Evolutionary conservation across 2,329 filamentous ascomycete species (phyloP).

Genomic region (Fusarium subtropicale): DNA sequence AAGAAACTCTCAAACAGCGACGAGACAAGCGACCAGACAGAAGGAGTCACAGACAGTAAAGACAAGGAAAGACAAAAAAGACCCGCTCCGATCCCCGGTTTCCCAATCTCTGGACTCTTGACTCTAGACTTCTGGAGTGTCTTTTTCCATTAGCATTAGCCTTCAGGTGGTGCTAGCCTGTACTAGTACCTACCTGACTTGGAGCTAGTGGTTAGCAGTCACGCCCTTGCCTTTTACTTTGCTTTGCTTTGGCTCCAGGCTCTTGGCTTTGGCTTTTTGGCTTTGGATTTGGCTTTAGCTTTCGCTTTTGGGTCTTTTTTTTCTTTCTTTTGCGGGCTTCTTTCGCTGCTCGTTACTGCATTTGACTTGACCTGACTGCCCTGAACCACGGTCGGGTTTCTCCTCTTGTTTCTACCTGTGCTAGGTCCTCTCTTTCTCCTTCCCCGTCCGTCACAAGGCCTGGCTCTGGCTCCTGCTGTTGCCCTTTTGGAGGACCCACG

Average conservation of each 20-base stretch:
- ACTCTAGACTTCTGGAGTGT: too few species aligned
- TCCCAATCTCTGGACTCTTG: slow-evolving; percentile 10
- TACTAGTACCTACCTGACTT: slow-evolving; percentile 18
- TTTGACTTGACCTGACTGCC: background rate
- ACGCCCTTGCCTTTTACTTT: slow-evolving; percentile 27
- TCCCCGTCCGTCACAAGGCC: background rate
- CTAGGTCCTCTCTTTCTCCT: background rate
- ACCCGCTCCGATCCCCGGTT: slow-evolving; percentile 37
- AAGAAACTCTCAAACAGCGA: slow-evolving; percentile 4
- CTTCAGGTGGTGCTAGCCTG: slow-evolving; percentile 12
- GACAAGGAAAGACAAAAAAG: slow-evolving; percentile 11
- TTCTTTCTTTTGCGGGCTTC: background rate
- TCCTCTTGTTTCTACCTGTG: background rate
- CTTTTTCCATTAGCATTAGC: background rate
- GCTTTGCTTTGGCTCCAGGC: background rate
- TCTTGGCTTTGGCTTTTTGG: background rate
- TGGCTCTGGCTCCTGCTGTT: background rate
- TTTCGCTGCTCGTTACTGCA: background rate
- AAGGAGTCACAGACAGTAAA: slow-evolving; percentile 30
- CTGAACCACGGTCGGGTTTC: background rate
- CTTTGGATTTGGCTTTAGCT: background rate
- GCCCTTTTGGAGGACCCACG: slow-evolving; percentile 39
- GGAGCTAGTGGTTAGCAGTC: slow-evolving; percentile 34
- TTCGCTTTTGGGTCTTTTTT: background rate
- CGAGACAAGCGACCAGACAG: slow-evolving; percentile 26